A percentile compares a stretch with the other conserved stretches of the same genome.
Evolutionary conservation across 2,329 filamentous ascomycete species (phyloP).

Genomic region (Colletotrichum sidae): DNA sequence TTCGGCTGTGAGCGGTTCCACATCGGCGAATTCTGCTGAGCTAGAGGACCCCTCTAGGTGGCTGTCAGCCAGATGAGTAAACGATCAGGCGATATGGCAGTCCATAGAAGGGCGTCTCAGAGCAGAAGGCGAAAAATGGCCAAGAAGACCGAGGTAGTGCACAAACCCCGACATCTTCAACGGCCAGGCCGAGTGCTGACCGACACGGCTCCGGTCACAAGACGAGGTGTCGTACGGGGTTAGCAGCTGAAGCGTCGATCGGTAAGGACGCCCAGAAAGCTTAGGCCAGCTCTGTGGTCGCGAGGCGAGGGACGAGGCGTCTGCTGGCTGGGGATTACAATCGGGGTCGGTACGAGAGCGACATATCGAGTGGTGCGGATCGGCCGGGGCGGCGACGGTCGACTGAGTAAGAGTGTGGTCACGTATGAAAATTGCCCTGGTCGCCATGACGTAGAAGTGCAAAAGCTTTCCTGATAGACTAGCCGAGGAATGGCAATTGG

Average conservation of each 20-base stretch:
- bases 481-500: constrained; percentile 22
- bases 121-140: constrained; percentile 21
- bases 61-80: constrained; percentile 19
- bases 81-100: constrained; percentile 16
- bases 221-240: constrained; percentile 15
- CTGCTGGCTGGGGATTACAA: constrained; percentile 12
- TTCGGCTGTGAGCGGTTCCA: constrained; percentile 22
- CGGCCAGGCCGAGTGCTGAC: constrained; percentile 34
- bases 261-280: constrained; percentile 20
- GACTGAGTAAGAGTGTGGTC: constrained; percentile 31
- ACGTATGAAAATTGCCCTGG: constrained; percentile 15
- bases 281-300: constrained; percentile 28
- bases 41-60: constrained; percentile 16
- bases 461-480: constrained; percentile 18
- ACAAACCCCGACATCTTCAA: constrained; percentile 18
- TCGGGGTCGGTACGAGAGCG: constrained; percentile 27
- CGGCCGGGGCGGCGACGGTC: constrained; percentile 28
- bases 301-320: constrained; percentile 27
- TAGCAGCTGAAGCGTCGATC: constrained; percentile 19
- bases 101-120: neutral
- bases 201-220: constrained; percentile 33
- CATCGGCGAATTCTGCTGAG: constrained; percentile 24
- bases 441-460: constrained; percentile 33
- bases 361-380: constrained; percentile 25
- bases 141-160: constrained; percentile 19